Percentiles rank a stretch among this genome's conserved stretches.
Evolutionary conservation across 1,284 basidiomycete species (phyloP).

Genomic region (Peniophora sp.): DNA sequence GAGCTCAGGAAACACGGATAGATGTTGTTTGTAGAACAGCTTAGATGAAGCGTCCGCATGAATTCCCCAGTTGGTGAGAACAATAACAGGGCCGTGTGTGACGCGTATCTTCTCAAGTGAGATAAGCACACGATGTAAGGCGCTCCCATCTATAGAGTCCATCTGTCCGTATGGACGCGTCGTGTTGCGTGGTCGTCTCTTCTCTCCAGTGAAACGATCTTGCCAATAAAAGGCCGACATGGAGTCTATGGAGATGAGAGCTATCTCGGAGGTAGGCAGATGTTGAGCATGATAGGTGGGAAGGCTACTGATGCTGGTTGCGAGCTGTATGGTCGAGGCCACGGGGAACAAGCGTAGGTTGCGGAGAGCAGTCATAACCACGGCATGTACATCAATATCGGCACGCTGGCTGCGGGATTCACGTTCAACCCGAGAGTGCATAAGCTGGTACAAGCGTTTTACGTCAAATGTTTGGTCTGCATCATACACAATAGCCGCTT

Average conservation of each 20-base stretch:
- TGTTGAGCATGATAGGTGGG: slow-evolving; percentile 42
- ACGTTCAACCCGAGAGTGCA: slow-evolving; percentile 30
- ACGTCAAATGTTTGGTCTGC: slow-evolving; percentile 58
- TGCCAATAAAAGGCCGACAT: slow-evolving; percentile 71
- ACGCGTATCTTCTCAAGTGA: slow-evolving; percentile 44
- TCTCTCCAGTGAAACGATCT: slow-evolving; percentile 61
- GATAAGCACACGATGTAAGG: slow-evolving; percentile 34
- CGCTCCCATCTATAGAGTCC: neutral
- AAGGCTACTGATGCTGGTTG: slow-evolving; percentile 54
- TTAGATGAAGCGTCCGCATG: slow-evolving; percentile 19
- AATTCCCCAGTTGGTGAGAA: slow-evolving; percentile 63
- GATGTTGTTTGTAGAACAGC: slow-evolving; percentile 43
- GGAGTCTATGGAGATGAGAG: slow-evolving; percentile 64
- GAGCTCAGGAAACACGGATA: slow-evolving; percentile 37
- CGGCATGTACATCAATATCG: neutral
- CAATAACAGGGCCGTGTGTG: slow-evolving; percentile 43
- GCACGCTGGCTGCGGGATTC: slow-evolving; percentile 13
- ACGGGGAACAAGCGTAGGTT: slow-evolving; percentile 63
- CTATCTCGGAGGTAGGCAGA: slow-evolving; percentile 46
- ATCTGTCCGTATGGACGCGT: slow-evolving; percentile 2
- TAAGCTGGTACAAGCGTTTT: slow-evolving; percentile 41
- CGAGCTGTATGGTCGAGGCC: slow-evolving; percentile 57
- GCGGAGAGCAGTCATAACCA: slow-evolving; percentile 29
- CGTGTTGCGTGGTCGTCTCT: slow-evolving; percentile 21
- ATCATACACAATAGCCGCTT: slow-evolving; percentile 61